phyloP scores from a whole-genome alignment of 2,329 filamentous ascomycete species.

The Aspergillus fumigatiaffinis region DNA sequence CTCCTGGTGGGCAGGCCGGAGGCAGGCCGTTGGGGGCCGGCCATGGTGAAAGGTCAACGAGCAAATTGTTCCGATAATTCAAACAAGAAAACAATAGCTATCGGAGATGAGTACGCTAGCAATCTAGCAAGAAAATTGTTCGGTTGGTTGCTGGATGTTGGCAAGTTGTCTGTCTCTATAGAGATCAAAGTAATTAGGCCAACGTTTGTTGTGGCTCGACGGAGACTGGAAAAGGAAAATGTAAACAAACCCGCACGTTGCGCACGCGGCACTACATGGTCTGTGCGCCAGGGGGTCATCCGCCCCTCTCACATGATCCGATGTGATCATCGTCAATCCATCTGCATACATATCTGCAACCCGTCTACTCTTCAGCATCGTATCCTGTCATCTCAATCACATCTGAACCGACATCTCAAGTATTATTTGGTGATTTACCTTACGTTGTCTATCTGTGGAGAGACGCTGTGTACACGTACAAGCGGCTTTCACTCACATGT shows the following conservation, averaged over 20 bases:
- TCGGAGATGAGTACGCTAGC: not conserved
- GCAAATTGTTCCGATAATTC: not conserved
- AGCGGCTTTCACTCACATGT: not conserved
- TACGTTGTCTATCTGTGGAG: not conserved
- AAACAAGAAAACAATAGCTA: not conserved
- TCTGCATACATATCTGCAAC: not conserved
- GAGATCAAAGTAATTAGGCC: constrained; percentile 1
- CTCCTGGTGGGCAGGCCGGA: constrained; percentile 47
- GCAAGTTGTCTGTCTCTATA: not conserved
- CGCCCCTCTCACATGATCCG: constrained; percentile 25
- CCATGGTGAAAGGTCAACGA: constrained; percentile 41
- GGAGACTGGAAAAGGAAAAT: constrained; percentile 22
- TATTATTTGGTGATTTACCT: not conserved
- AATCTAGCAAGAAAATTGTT: not conserved
- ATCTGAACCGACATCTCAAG: not conserved
- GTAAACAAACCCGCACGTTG: constrained; percentile 26
- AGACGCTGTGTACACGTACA: not conserved
- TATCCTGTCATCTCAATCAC: not conserved
- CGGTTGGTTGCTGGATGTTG: not conserved
- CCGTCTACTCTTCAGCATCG: not conserved
- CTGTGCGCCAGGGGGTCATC: constrained; percentile 14
- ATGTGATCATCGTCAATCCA: constrained; percentile 13
- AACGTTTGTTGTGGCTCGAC: constrained; percentile 13
- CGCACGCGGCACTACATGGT: constrained; percentile 14
- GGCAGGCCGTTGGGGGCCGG: constrained; percentile 51